These are phyloP conservation scores for Penicillium goetzii DNA, from an alignment of 495 filamentous ascomycete species.

Conservation along the genomic window DNA sequence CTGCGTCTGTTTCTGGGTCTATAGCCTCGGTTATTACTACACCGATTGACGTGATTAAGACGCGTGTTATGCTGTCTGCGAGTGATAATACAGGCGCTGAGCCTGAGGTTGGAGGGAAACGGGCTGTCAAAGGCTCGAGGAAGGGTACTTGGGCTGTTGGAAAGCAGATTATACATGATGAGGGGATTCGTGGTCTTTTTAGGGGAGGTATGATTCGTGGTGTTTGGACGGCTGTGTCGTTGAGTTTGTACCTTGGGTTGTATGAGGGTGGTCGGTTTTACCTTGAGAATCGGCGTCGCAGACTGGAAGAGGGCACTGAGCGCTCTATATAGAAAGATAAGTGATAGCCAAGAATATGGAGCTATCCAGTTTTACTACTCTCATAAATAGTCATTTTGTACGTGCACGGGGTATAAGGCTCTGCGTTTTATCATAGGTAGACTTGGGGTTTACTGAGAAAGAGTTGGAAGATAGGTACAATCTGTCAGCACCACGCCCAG, in stretches of 20 bases:
- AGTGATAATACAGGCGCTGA: conserved; percentile 22
- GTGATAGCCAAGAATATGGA: not conserved
- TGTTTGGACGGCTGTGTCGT: conserved; percentile 80
- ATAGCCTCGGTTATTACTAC: conserved; percentile 75
- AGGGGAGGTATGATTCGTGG: conserved; percentile 73
- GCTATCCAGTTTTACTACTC: not conserved
- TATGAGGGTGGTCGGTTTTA: conserved; percentile 81
- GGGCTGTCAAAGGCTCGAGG: conserved; percentile 21
- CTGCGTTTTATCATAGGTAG: too few species aligned
- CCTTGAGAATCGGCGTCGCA: conserved; percentile 54
- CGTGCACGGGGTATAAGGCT: too few species aligned
- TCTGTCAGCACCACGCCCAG: not conserved
- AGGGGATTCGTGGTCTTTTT: conserved; percentile 74
- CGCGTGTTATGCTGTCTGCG: conserved; percentile 69
- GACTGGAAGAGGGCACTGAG: conserved; percentile 17
- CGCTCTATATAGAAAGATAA: not conserved
- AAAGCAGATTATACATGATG: conserved; percentile 60
- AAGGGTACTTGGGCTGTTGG: conserved; percentile 58
- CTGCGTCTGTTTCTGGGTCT: conserved; percentile 69
- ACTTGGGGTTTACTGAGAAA: too few species aligned
- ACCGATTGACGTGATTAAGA: conserved; percentile 84
- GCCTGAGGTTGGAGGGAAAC: conserved; percentile 4
- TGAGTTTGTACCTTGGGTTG: conserved; percentile 81
- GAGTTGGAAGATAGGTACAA: too few species aligned
- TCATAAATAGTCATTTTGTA: not conserved